Conservation (phyloP, 2,329 filamentous ascomycete genomes). For the Fusarium protoensiforme region DNA sequence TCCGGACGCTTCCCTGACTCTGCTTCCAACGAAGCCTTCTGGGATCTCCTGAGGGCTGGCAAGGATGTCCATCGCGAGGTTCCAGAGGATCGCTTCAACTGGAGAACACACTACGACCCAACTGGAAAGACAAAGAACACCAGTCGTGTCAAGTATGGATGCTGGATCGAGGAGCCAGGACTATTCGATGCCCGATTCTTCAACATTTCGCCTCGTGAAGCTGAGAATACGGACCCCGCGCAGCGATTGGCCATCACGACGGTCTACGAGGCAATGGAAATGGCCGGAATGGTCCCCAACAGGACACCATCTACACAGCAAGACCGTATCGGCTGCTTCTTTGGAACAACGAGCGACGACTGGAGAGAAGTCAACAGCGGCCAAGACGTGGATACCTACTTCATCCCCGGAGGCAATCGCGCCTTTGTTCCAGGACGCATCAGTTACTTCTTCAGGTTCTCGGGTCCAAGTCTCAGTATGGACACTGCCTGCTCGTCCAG, state of each 20-base stretch:
- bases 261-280: conserved; percentile 83
- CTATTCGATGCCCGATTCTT: conserved; percentile 83
- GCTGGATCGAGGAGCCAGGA: conserved; percentile 76
- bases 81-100: conserved; percentile 75
- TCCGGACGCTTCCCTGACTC: conserved; percentile 58
- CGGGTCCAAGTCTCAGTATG: conserved; percentile 75
- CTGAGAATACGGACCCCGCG: conserved; percentile 79
- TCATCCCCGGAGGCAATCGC: conserved; percentile 53
- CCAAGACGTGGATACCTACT: conserved; percentile 74
- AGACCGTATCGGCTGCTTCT: conserved; percentile 69
- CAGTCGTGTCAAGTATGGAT: conserved; percentile 75
- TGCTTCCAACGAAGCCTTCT: conserved; percentile 60
- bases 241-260: conserved; percentile 79
- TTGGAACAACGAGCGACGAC: conserved; percentile 74
- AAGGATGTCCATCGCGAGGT: conserved; percentile 73
- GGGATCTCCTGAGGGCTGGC: conserved; percentile 75
- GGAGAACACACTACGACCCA: conserved; percentile 73
- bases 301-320: conserved; percentile 72
- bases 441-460: conserved; percentile 79
- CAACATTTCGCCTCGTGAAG: conserved; percentile 85
- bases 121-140: conserved; percentile 76
- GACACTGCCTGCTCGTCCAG: conserved; percentile 82
- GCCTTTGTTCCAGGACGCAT: conserved; percentile 36
- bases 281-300: conserved; percentile 76
- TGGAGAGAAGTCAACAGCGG: conserved; percentile 80